Evolutionary conservation across 495 filamentous ascomycete genomes (phyloP), one percentile per base, ranked within the genome.

Genomic region (Parathielavia appendiculata): DNA sequence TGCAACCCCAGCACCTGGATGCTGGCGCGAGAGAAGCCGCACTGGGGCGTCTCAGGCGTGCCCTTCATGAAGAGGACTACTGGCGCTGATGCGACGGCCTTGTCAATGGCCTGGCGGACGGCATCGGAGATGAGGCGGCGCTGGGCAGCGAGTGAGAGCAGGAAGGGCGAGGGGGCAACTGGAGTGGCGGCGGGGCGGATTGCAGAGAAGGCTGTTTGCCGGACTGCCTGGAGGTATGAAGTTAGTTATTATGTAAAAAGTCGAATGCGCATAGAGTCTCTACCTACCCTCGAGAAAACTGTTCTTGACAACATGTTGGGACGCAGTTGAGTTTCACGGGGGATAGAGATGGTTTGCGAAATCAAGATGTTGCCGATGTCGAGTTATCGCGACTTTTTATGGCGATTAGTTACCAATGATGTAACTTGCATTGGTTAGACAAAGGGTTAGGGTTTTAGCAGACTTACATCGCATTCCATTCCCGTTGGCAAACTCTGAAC

Each of bases 1-100:
- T 98, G 93, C 70, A 95, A 69, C 34, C 92, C 89, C 26, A 98
- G 78, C 59, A 98, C 91, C 78, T 97, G 91, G 69, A 98, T 91
- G 68, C 84, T 92, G 23, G 93, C 92, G 66, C 91, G 82, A 51
- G 93, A 98, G 77, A 97, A 98, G 40, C 93, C 93, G 72, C 93
- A 98, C 70, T 98, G 92, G n/a, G 93, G 93, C 22, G 82, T 90
- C 73, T 97, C 93, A 41, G 93, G 93, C 2, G 93, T 97, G 51
- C 93, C 92, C 75, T 97, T 97, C 92, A 97, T 97, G 77, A 97
- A 98, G 26, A 98, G 81, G 16, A 98, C 93, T 0, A 98, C 92
- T 5, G 92, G 92, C 11, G 90, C 86, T 2, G 90, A 88, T 23
- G 69, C 75, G 19, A 97, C 83, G 10, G 91, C 92, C 69, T 91